Conservation (phyloP, 352 stramenopile species). For the Phytophthora brassicae region DNA sequence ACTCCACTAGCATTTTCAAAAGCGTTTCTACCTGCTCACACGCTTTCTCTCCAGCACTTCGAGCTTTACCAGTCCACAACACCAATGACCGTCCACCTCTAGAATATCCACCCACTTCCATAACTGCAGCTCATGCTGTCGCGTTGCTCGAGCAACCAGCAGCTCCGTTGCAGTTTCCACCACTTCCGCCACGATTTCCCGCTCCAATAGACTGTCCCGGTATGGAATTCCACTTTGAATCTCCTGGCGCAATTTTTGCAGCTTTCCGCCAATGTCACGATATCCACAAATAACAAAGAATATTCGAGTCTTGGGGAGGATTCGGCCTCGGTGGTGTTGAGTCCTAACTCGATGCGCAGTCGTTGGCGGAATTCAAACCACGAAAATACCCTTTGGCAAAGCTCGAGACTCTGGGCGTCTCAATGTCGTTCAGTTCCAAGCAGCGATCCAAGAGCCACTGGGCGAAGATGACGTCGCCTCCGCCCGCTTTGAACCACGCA, state of each 20-base stretch:
- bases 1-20: slow-evolving; percentile 45
- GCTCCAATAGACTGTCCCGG: slow-evolving; percentile 24
- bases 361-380: too few relatives aligned
- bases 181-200: slow-evolving; percentile 40
- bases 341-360: too few relatives aligned
- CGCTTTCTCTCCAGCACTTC: slow-evolving; percentile 9
- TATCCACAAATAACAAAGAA: too few relatives aligned
- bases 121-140: slow-evolving; percentile 26
- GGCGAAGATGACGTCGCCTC: too few relatives aligned
- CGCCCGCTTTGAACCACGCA: too few relatives aligned
- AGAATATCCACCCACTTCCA: slow-evolving; percentile 31
- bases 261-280: not conserved
- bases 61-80: too few relatives aligned
- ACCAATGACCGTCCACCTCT: slow-evolving; percentile 12
- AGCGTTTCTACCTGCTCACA: slow-evolving; percentile 32
- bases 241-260: slow-evolving; percentile 23
- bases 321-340: too few relatives aligned
- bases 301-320: too few relatives aligned
- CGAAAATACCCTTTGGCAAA: too few relatives aligned
- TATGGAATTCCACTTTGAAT: slow-evolving; percentile 8
- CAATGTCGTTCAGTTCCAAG: too few relatives aligned
- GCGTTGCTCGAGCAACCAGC: slow-evolving; percentile 39
- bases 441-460: too few relatives aligned
- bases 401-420: too few relatives aligned
- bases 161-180: slow-evolving; percentile 57